phyloP scores from a whole-genome alignment of 2,329 filamentous ascomycete species.

The Cladophialophora carrionii region DNA sequence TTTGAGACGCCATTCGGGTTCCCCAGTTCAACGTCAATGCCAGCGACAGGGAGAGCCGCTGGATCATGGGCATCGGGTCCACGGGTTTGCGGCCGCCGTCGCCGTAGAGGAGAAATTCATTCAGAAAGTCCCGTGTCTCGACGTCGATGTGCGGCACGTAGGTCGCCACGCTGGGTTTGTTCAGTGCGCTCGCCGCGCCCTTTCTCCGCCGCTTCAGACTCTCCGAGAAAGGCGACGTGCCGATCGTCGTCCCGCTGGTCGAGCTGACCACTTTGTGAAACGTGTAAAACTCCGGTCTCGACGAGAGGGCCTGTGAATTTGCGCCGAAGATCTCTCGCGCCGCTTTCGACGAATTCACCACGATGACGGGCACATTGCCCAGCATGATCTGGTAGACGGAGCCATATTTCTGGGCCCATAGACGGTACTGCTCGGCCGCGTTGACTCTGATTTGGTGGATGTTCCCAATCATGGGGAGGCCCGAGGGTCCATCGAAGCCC shows the following conservation, averaged over 20 bases:
- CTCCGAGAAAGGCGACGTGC: conserved; percentile 68
- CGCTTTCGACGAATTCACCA: conserved; percentile 59
- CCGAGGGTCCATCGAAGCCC: conserved; percentile 54
- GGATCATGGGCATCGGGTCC: conserved; percentile 70
- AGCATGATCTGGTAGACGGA: conserved; percentile 62
- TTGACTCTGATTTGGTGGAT: conserved; percentile 59
- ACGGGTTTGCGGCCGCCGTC: conserved; percentile 58
- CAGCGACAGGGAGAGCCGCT: conserved; percentile 65
- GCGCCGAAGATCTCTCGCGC: conserved; percentile 58
- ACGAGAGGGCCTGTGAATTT: conserved; percentile 59
- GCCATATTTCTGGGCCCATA: conserved; percentile 57
- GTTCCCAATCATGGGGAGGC: conserved; percentile 60
- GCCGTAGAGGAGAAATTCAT: conserved; percentile 63
- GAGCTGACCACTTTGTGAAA: conserved; percentile 57
- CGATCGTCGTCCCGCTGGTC: conserved; percentile 69
- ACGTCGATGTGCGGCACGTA: conserved; percentile 66
- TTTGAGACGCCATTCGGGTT: conserved; percentile 60
- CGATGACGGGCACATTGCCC: conserved; percentile 60
- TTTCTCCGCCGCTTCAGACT: conserved; percentile 67
- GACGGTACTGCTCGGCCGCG: conserved; percentile 60
- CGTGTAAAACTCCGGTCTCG: conserved; percentile 62
- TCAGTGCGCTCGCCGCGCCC: conserved; percentile 66
- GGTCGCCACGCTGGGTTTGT: conserved; percentile 65
- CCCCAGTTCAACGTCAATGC: conserved; percentile 70
- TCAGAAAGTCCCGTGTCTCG: conserved; percentile 65